Percentiles rank a stretch among this genome's conserved stretches.
Conservation (phyloP, 208 protist genomes). For the Herpetomonas samuelpessoai region DNA sequence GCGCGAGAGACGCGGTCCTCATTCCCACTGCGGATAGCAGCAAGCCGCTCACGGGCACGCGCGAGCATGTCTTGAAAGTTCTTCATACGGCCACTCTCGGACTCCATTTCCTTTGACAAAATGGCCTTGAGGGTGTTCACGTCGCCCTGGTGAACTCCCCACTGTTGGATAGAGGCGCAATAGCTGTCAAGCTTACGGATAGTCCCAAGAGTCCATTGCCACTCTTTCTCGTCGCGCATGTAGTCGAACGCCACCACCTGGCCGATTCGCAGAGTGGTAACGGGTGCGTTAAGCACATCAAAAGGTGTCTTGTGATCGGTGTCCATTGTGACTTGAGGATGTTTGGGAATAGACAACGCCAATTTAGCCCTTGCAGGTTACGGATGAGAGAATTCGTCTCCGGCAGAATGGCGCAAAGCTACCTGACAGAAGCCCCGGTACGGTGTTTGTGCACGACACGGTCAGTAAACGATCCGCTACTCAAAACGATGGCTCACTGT, state of each 20-base stretch:
- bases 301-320: conserved; percentile 20
- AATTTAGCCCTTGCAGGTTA: no score
- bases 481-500: no score
- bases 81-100: conserved; percentile 41
- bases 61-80: conserved; percentile 50
- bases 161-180: conserved; percentile 48
- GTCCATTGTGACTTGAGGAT: conserved; percentile 4
- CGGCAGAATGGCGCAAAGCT: no score
- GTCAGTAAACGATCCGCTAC: no score
- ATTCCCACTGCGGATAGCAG: conserved; percentile 57
- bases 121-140: conserved; percentile 40
- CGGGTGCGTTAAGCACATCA: conserved; percentile 14
- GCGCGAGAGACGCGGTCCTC: conserved; percentile 52
- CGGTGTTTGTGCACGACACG: no score
- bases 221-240: conserved; percentile 36
- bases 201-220: conserved; percentile 68
- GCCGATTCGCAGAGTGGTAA: conserved; percentile 27
- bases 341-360: not conserved
- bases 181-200: conserved; percentile 34
- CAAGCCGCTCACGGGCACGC: conserved; percentile 40
- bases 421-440: no score
- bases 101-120: conserved; percentile 45
- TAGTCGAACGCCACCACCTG: conserved; percentile 70
- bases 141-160: conserved; percentile 47
- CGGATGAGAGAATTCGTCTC: no score